A percentile compares a stretch with the other conserved stretches of the same genome.
Conservation (phyloP, 129 eudicot species). For the Rutidosis leptorrhynchoides region DNA sequence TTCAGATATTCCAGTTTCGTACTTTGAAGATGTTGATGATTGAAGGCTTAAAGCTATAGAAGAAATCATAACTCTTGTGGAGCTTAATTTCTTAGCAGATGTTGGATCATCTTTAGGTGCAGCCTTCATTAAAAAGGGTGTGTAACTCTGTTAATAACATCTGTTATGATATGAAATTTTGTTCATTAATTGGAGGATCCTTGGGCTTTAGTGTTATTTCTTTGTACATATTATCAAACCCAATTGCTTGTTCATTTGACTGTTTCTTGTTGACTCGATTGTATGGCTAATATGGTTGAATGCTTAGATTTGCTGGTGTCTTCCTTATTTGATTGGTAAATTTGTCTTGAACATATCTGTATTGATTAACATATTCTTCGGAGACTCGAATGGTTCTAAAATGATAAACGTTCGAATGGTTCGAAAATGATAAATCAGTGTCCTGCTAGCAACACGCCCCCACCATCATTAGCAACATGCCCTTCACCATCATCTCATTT, state of each 20-base stretch:
- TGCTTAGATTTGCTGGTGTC: not conserved
- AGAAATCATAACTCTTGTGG: conserved; percentile 6
- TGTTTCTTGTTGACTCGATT: not conserved
- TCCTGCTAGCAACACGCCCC: too few relatives aligned
- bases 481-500: too few relatives aligned
- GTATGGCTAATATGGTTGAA: too few relatives aligned
- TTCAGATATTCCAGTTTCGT: conserved; percentile 43
- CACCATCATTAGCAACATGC: too few relatives aligned
- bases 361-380: too few relatives aligned
- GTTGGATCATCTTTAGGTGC: conserved; percentile 1
- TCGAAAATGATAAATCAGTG: too few relatives aligned
- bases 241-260: not conserved
- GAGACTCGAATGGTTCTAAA: too few relatives aligned
- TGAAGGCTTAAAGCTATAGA: conserved; percentile 16
- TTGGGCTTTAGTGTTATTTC: not conserved
- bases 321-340: conserved; percentile 38
- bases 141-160: not conserved
- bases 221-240: not conserved
- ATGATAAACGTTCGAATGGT: too few relatives aligned
- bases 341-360: too few relatives aligned
- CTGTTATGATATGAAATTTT: not conserved
- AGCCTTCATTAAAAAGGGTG: not conserved
- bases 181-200: not conserved
- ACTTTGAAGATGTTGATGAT: conserved; percentile 35
- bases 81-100: not conserved